Evolutionary conservation across 352 stramenopile species (phyloP), one percentile per base, ranked within the genome.

Genomic region (Phytophthora cryptogea): DNA sequence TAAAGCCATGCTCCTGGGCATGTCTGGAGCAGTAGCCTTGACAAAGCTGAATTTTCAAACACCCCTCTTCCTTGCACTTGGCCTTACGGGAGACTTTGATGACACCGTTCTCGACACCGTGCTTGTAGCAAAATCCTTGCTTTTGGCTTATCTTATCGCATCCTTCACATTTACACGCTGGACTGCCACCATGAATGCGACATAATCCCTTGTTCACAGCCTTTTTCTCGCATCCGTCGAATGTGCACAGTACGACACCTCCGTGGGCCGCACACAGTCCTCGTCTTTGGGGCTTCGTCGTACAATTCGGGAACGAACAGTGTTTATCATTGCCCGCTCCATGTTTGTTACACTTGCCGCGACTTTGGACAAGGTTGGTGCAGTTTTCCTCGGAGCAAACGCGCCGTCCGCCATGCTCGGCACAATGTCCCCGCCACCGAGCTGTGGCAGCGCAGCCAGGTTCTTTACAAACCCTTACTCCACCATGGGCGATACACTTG

Each of bases 21-120:
- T 70, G 62, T 28, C 46, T 56, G n/a, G 56, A 66, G 39, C 62
- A 70, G 28, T 63, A 70, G 3, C 62, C 62, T 40, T 61, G 36
- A 0, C 40, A 35, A 28, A 66, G 32, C 13, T 57, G 45, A 35
- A 58, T 62, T 28, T 70, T 70, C 11, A 57, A 8, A 14, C 62
- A 70, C 0, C 44, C 62, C 3, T 70, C 62, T 26, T 40, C 62
- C 14, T 70, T 70, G 42, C 62, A 70, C 43, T 50, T 66, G 0
- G 35, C 36, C 27, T 66, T 70, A 0, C 50, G 48, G 9, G 35
- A 41, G 7, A 45, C 49, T 23, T 66, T 70, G 4, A 70, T 57
- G 9, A 43, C 3, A 1, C 62, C 56, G 8, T 45, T 56, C 28
- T 66, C 62, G 8, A 60, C 56, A 16, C 41, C 55, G 31, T 70